These are phyloP conservation scores for Neonectria magnoliae DNA, from an alignment of 2,329 filamentous ascomycete genomes.

Conservation along the genomic window DNA sequence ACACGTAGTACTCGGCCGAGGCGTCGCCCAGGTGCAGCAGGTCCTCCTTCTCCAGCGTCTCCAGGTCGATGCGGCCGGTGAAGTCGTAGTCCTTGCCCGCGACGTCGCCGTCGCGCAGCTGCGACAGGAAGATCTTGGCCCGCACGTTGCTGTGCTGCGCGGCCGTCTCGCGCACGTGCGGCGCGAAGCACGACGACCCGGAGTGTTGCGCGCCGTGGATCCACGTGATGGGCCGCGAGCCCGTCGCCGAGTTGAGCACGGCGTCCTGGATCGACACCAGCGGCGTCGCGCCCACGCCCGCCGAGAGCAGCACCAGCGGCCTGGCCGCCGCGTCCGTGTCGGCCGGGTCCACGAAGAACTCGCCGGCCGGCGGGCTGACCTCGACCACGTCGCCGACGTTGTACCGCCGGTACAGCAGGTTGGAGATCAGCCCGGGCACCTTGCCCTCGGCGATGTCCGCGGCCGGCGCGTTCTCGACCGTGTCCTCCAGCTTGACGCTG, in stretches of 20 bases:
- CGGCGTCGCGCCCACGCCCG: constrained; percentile 75
- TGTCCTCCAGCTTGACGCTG: constrained; percentile 75
- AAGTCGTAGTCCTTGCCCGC: constrained; percentile 68
- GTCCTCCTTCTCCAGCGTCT: constrained; percentile 59
- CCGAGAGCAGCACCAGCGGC: constrained; percentile 73
- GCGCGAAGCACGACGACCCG: constrained; percentile 63
- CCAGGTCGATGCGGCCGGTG: constrained; percentile 67
- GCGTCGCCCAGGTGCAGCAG: constrained; percentile 66
- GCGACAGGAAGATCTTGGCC: constrained; percentile 66
- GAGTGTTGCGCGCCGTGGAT: constrained; percentile 68
- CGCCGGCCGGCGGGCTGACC: constrained; percentile 65
- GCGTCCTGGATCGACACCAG: constrained; percentile 73
- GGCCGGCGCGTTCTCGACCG: constrained; percentile 37
- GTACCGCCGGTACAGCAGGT: constrained; percentile 60
- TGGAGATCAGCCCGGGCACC: constrained; percentile 62
- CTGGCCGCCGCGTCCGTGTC: constrained; percentile 52
- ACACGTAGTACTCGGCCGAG: constrained; percentile 74
- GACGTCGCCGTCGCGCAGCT: constrained; percentile 54
- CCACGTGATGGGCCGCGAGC: constrained; percentile 65
- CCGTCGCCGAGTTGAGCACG: constrained; percentile 48
- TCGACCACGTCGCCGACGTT: constrained; percentile 63
- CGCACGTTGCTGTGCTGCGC: constrained; percentile 47
- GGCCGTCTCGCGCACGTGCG: constrained; percentile 59
- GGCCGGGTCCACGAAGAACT: constrained; percentile 69
- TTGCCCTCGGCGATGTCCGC: constrained; percentile 49